These are phyloP conservation scores for Coprinopsis sp. DNA, from an alignment of 768 basidiomycete genomes.

Conservation along the genomic window DNA sequence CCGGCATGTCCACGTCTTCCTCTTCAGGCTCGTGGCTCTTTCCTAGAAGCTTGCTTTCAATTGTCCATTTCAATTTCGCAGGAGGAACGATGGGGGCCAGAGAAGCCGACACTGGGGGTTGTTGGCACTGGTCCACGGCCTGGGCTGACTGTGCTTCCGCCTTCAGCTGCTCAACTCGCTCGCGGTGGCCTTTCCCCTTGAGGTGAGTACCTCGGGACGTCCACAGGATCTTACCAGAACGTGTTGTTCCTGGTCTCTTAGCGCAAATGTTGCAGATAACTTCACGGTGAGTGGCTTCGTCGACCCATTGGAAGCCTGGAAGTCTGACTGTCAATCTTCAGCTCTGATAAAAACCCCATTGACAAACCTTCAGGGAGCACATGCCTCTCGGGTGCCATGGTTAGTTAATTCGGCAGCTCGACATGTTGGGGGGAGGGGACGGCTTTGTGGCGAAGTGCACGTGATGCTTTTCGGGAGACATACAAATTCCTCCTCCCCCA, in stretches of 20 bases:
- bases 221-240: neutral
- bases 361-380: neutral
- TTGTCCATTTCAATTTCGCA: neutral
- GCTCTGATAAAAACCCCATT: neutral
- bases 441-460: no score
- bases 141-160: neutral
- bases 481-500: no score
- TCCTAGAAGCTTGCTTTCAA: no score
- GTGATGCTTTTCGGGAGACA: no score
- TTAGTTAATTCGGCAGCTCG: no score
- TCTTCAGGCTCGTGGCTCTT: no score
- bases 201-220: neutral
- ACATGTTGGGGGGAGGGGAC: no score
- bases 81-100: neutral
- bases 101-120: neutral
- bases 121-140: neutral
- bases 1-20: neutral
- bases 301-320: neutral
- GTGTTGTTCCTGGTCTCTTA: neutral
- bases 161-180: neutral
- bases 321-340: neutral
- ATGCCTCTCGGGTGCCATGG: no score
- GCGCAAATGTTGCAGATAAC: neutral
- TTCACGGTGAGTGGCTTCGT: neutral
- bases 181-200: neutral